These are phyloP conservation scores for Lasiosphaeria miniovina DNA, from an alignment of 495 filamentous ascomycete genomes.

Conservation along the genomic window DNA sequence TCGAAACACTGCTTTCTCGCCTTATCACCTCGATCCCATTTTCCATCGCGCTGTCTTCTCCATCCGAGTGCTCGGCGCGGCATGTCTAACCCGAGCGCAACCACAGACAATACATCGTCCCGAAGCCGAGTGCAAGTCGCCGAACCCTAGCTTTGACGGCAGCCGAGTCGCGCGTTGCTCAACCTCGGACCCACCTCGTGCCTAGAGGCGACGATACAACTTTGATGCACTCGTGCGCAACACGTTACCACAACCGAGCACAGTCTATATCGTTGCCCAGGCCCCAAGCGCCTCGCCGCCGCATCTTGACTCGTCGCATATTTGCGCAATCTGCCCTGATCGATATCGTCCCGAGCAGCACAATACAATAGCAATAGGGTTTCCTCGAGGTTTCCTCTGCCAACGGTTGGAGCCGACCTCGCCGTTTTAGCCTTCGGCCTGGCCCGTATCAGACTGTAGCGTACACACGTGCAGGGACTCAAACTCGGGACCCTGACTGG, in stretches of 20 bases:
- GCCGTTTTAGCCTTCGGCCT: slow-evolving; percentile 14
- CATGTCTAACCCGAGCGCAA: slow-evolving; percentile 22
- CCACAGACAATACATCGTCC: slow-evolving; percentile 13
- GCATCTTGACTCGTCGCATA: background rate
- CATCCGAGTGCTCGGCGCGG: slow-evolving; percentile 16
- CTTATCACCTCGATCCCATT: slow-evolving; percentile 9
- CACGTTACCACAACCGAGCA: background rate
- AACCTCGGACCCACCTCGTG: background rate
- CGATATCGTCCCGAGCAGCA: background rate
- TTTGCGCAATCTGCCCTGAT: background rate
- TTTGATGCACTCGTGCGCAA: background rate
- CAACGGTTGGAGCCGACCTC: slow-evolving; percentile 25
- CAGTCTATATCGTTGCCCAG: background rate
- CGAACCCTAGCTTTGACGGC: slow-evolving; percentile 6
- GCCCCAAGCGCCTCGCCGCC: background rate
- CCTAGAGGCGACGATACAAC: background rate
- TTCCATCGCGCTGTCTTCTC: slow-evolving; percentile 6
- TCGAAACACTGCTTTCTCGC: slow-evolving; percentile 20
- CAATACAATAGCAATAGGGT: background rate
- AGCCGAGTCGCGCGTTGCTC: slow-evolving; percentile 7
- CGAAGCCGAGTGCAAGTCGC: slow-evolving; percentile 9
- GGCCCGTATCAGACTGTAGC: slow-evolving; percentile 5
- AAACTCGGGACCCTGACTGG: slow-evolving; percentile 19
- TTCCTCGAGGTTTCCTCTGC: background rate
- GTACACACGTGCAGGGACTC: background rate